These are phyloP conservation scores for Mycena maculata DNA, from an alignment of 768 basidiomycete species.

Conservation along the genomic window DNA sequence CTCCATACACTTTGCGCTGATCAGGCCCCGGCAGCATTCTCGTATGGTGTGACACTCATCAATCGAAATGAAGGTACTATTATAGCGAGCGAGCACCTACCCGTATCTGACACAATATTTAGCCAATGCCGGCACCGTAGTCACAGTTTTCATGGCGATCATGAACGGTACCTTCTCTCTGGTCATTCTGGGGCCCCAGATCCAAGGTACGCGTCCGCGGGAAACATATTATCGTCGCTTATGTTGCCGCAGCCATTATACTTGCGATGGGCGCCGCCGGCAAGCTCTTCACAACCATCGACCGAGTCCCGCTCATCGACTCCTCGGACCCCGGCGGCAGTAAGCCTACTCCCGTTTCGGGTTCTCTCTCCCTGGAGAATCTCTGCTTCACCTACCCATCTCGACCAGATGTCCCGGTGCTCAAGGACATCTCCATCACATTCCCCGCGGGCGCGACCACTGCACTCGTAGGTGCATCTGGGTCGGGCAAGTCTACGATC, in stretches of 20 bases:
- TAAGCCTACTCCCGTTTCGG: slow-evolving; percentile 72
- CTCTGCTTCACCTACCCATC: slow-evolving; percentile 89
- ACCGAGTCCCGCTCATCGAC: slow-evolving; percentile 88
- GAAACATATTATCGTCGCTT: neutral
- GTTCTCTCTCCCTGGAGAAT: slow-evolving; percentile 76
- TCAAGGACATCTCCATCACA: slow-evolving; percentile 72
- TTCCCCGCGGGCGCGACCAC: slow-evolving; percentile 84
- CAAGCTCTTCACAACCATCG: slow-evolving; percentile 89
- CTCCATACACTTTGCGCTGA: too few relatives aligned
- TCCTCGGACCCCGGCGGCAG: slow-evolving; percentile 74
- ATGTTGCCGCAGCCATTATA: slow-evolving; percentile 64
- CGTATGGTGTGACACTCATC: slow-evolving; percentile 89
- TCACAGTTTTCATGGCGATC: slow-evolving; percentile 87
- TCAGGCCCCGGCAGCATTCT: too few relatives aligned
- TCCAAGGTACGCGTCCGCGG: slow-evolving; percentile 75
- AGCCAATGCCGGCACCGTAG: slow-evolving; percentile 52
- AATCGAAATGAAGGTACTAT: slow-evolving; percentile 53
- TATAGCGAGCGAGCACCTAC: too few relatives aligned
- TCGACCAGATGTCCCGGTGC: slow-evolving; percentile 78
- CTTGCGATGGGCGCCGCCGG: slow-evolving; percentile 86
- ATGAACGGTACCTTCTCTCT: slow-evolving; percentile 92
- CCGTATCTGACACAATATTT: neutral
- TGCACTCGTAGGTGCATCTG: slow-evolving; percentile 84
- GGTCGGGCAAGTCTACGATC: slow-evolving; percentile 81
- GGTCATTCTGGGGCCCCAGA: slow-evolving; percentile 84